Conservation (phyloP, 306 rosid genomes). For the Cucumis hystrix region DNA sequence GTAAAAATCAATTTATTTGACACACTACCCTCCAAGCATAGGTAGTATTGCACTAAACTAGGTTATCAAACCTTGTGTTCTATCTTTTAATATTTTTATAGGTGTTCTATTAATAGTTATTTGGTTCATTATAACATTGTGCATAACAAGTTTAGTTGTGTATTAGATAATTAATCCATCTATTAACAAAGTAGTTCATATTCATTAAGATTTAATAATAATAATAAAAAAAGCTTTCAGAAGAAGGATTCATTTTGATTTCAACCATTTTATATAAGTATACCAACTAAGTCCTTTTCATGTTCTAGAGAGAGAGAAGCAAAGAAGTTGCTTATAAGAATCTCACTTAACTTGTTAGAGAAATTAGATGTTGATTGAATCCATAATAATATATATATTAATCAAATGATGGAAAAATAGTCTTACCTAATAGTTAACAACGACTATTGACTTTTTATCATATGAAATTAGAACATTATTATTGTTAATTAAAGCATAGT, state of each 20-base stretch:
- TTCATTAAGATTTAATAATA: too few relatives aligned
- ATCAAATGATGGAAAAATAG: constrained; percentile 5
- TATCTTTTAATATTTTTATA: too few relatives aligned
- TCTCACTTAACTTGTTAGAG: neutral
- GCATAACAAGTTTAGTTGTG: too few relatives aligned
- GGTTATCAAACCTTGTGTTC: too few relatives aligned
- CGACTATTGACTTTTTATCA: constrained; percentile 12
- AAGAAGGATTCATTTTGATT: neutral
- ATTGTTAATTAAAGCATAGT: neutral
- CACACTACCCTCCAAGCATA: too few relatives aligned
- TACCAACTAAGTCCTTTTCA: neutral
- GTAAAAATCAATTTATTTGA: too few relatives aligned
- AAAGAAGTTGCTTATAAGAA: neutral
- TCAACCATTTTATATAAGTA: neutral
- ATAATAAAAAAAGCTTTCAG: neutral
- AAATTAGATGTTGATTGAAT: neutral
- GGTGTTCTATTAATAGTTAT: too few relatives aligned
- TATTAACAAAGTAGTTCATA: too few relatives aligned
- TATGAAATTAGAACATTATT: neutral
- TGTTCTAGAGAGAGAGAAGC: neutral
- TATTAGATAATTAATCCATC: too few relatives aligned
- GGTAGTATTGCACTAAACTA: too few relatives aligned
- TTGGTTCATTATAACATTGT: too few relatives aligned
- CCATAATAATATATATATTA: neutral
- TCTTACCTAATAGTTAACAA: constrained; percentile 26